Percentiles rank a stretch among this genome's conserved stretches.
phyloP scores from a whole-genome alignment of 352 stramenopile genomes.

The Globisporangium parvum region DNA sequence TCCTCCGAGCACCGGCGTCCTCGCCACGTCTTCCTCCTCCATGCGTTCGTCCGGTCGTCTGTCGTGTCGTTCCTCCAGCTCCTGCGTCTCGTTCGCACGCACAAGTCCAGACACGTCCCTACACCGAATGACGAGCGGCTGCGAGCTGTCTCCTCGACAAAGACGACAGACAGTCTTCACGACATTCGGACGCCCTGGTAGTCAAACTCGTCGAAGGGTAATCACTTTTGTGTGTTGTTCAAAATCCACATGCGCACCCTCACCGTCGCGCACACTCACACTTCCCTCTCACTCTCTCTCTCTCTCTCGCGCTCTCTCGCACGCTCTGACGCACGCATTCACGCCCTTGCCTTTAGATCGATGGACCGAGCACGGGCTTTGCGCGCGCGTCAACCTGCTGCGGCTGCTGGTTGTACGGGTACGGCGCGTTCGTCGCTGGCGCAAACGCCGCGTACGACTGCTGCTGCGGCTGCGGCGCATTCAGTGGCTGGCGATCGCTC shows the following conservation, averaged over 20 bases:
- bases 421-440: conserved; percentile 4
- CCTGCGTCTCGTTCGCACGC: not conserved
- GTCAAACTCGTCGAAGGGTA: no score
- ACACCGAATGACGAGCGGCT: no score
- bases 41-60: not conserved
- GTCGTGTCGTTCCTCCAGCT: not conserved
- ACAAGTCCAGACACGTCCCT: no score
- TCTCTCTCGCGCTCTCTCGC: not conserved
- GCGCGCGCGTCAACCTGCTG: not conserved
- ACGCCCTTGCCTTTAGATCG: conserved; percentile 1
- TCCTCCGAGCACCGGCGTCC: not conserved
- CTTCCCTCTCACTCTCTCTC: not conserved
- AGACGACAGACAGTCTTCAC: no score
- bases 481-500: conserved; percentile 30
- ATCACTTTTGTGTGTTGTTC: no score
- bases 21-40: not conserved
- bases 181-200: no score
- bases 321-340: not conserved
- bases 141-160: no score
- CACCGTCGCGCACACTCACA: no score
- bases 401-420: conserved; percentile 6
- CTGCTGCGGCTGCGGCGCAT: conserved; percentile 23
- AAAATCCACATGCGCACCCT: no score
- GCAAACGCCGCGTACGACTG: conserved; percentile 16
- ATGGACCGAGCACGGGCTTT: conserved; percentile 9